A percentile compares a stretch with the other conserved stretches of the same genome.
Evolutionary conservation across 306 rosid genomes (phyloP).

Genomic region (Dicorynia guianensis): DNA sequence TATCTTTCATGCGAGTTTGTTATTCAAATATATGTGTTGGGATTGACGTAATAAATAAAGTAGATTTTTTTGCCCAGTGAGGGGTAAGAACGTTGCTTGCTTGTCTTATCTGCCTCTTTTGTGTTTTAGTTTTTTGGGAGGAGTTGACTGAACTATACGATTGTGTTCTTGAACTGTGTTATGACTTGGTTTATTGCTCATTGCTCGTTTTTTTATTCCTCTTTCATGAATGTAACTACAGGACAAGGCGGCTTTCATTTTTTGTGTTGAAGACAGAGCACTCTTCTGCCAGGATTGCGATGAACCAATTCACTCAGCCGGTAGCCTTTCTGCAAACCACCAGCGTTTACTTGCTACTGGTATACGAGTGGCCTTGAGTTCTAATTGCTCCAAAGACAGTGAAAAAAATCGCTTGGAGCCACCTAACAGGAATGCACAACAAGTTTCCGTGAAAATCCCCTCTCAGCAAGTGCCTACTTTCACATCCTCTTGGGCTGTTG

Average conservation of each 20-base stretch:
- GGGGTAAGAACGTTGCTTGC: too few relatives aligned
- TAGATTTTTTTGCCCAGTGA: too few relatives aligned
- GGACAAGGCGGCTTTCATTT: constrained; percentile 97
- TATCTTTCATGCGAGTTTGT: not conserved
- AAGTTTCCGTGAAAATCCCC: constrained; percentile 53
- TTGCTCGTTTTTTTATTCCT: not conserved
- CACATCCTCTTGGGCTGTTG: constrained; percentile 84
- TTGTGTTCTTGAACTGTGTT: too few relatives aligned
- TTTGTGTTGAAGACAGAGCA: constrained; percentile 97
- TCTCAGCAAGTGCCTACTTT: constrained; percentile 63
- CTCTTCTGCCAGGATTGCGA: constrained; percentile 94
- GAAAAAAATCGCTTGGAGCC: constrained; percentile 70
- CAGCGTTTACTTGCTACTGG: constrained; percentile 98
- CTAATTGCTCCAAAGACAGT: constrained; percentile 63
- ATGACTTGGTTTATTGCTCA: not conserved
- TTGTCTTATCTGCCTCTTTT: too few relatives aligned
- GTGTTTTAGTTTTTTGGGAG: too few relatives aligned
- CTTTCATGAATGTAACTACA: constrained; percentile 42
- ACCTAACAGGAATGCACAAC: constrained; percentile 56
- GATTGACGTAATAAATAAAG: too few relatives aligned
- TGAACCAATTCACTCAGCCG: constrained; percentile 78
- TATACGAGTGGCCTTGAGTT: constrained; percentile 75
- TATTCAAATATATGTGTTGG: too few relatives aligned
- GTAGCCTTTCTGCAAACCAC: constrained; percentile 85
- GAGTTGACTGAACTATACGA: too few relatives aligned